Evolutionary conservation across 495 filamentous ascomycete genomes (phyloP).

Genomic region (Bryoglossum gracile): DNA sequence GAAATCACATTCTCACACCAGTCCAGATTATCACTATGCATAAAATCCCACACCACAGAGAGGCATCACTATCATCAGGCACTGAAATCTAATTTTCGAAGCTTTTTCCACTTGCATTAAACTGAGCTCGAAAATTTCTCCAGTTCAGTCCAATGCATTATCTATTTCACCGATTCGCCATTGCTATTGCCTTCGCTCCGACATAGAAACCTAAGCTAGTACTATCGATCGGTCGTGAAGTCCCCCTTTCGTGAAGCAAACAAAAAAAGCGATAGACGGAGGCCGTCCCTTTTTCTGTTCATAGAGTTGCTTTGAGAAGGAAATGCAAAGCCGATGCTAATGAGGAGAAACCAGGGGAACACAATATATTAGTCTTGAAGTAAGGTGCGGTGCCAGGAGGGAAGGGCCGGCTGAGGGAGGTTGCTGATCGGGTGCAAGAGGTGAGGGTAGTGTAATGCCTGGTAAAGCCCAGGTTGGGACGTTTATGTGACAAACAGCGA

Average conservation of each 20-base stretch:
- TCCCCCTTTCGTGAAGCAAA: constrained; percentile 14
- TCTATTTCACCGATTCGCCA: constrained; percentile 25
- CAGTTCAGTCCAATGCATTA: constrained; percentile 12
- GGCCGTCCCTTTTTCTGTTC: constrained; percentile 22
- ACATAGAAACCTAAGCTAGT: constrained; percentile 20
- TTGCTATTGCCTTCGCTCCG: constrained; percentile 24
- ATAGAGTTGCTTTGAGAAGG: constrained; percentile 14
- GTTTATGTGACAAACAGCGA: constrained; percentile 26
- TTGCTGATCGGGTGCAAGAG: too few species aligned
- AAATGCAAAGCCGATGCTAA: constrained; percentile 23
- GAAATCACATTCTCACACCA: too few species aligned
- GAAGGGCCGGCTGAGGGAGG: constrained; percentile 11
- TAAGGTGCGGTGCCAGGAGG: constrained; percentile 19
- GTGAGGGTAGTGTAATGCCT: constrained; percentile 4
- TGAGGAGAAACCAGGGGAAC: constrained; percentile 4
- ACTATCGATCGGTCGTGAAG: constrained; percentile 10
- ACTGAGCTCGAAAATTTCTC: constrained; percentile 20
- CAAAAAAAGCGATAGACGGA: constrained; percentile 11
- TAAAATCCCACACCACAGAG: not conserved
- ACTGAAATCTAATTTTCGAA: constrained; percentile 14
- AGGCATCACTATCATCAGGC: not conserved
- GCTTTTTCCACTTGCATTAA: constrained; percentile 18
- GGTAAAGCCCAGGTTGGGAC: not conserved
- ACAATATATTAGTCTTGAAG: constrained; percentile 27
- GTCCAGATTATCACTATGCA: too few species aligned